Conservation (phyloP, 495 filamentous ascomycete species). For the Astrothelium subdiscretum region DNA sequence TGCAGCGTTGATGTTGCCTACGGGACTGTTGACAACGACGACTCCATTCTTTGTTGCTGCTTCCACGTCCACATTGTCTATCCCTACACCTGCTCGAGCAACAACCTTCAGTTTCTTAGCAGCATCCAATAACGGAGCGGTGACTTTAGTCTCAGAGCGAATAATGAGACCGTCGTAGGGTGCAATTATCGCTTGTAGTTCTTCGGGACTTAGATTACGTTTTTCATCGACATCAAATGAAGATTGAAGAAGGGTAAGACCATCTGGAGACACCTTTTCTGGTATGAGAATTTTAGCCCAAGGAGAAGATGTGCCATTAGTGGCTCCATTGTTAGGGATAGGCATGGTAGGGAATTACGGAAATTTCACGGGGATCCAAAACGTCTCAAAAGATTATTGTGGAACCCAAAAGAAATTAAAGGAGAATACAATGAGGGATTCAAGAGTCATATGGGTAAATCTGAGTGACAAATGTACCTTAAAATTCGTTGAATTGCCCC, state of each 20-base stretch:
- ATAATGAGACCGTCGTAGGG: constrained; percentile 58
- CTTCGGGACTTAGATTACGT: constrained; percentile 40
- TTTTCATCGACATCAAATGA: constrained; percentile 49
- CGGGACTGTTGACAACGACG: constrained; percentile 59
- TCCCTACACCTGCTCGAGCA: constrained; percentile 62
- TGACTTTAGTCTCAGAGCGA: constrained; percentile 62
- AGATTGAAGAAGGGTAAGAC: constrained; percentile 45
- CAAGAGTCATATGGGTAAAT: not conserved
- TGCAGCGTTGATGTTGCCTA: constrained; percentile 59
- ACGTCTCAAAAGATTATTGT: not conserved
- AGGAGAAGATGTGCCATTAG: constrained; percentile 16
- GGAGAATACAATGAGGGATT: not conserved
- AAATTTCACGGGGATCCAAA: not conserved
- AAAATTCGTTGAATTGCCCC: not conserved
- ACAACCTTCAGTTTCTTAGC: constrained; percentile 54
- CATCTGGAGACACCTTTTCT: constrained; percentile 64
- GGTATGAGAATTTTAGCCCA: constrained; percentile 53
- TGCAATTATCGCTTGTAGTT: constrained; percentile 47
- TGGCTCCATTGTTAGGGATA: not conserved
- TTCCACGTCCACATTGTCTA: constrained; percentile 63
- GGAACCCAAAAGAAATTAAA: not conserved
- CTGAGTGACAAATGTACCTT: not conserved
- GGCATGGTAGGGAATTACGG: not conserved
- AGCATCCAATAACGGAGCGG: constrained; percentile 43
- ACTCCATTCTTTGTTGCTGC: constrained; percentile 54